These are phyloP conservation scores for Diaporthe ampelina DNA, from an alignment of 2,329 filamentous ascomycete genomes.

Conservation along the genomic window DNA sequence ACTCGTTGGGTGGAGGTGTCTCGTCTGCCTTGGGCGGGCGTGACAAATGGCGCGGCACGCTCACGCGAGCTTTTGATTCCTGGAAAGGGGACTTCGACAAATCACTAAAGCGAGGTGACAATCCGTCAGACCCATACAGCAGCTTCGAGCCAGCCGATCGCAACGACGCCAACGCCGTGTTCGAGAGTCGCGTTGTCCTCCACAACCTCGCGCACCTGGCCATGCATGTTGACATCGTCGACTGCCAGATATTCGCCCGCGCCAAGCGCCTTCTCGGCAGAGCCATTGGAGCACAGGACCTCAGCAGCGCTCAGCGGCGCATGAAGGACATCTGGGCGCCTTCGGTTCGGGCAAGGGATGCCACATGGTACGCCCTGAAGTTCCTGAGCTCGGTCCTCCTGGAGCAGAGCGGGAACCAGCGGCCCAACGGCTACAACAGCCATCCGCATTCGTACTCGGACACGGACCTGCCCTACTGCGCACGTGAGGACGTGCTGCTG, in stretches of 20 bases:
- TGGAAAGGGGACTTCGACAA: conserved; percentile 96
- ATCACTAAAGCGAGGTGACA: conserved; percentile 74
- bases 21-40: conserved; percentile 85
- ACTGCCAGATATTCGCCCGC: conserved; percentile 95
- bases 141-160: conserved; percentile 69
- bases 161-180: conserved; percentile 75
- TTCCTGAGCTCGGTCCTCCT: conserved; percentile 89
- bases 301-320: conserved; percentile 81
- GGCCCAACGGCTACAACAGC: conserved; percentile 53
- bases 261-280: conserved; percentile 88
- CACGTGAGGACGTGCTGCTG: conserved; percentile 88
- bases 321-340: conserved; percentile 94
- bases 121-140: conserved; percentile 65
- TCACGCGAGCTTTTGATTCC: conserved; percentile 90
- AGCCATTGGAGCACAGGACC: conserved; percentile 85
- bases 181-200: conserved; percentile 89
- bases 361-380: conserved; percentile 91
- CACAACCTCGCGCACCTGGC: conserved; percentile 98
- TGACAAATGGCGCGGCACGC: conserved; percentile 89
- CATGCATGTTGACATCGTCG: conserved; percentile 97
- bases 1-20: conserved; percentile 80
- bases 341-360: conserved; percentile 88
- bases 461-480: conserved; percentile 74
- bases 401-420: conserved; percentile 58
- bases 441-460: conserved; percentile 23